Percentiles rank a stretch among this genome's conserved stretches.
These are phyloP conservation scores for Coleophoma cylindrospora DNA, from an alignment of 2,329 filamentous ascomycete species.

Conservation along the genomic window DNA sequence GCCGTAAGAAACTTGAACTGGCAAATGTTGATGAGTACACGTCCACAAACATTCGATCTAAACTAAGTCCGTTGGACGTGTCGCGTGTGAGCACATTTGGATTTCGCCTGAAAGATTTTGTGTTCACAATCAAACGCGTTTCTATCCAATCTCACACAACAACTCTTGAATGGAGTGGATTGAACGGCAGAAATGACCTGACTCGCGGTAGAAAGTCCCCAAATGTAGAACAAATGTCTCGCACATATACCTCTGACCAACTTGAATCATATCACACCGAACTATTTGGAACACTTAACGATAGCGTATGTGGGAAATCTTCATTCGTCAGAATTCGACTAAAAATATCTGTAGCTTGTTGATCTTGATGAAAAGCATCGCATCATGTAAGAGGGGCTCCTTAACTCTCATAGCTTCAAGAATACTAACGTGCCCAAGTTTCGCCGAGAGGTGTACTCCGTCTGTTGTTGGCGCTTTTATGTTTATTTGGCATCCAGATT, in stretches of 20 bases:
- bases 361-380: conserved; percentile 13
- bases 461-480: conserved; percentile 12
- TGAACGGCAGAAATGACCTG: neutral
- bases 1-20: neutral
- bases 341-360: conserved; percentile 8
- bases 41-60: neutral
- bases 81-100: conserved; percentile 1
- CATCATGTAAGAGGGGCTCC: conserved; percentile 10
- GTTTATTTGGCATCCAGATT: conserved; percentile 16
- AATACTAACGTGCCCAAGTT: conserved; percentile 3
- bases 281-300: conserved; percentile 8
- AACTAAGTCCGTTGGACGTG: conserved; percentile 1
- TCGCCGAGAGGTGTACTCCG: conserved; percentile 12
- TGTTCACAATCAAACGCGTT: conserved; percentile 2
- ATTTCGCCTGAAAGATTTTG: conserved; percentile 1
- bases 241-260: conserved; percentile 4
- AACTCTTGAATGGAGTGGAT: neutral
- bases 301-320: conserved; percentile 6
- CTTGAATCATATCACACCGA: conserved; percentile 4
- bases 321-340: neutral
- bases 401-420: neutral
- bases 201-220: neutral
- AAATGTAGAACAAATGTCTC: conserved; percentile 3
- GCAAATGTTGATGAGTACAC: neutral
- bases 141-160: neutral